Evolutionary conservation across 192 early-diverging fungal genomes (phyloP), one percentile per base, ranked within the genome.

Genomic region (Coemansia sp.): DNA sequence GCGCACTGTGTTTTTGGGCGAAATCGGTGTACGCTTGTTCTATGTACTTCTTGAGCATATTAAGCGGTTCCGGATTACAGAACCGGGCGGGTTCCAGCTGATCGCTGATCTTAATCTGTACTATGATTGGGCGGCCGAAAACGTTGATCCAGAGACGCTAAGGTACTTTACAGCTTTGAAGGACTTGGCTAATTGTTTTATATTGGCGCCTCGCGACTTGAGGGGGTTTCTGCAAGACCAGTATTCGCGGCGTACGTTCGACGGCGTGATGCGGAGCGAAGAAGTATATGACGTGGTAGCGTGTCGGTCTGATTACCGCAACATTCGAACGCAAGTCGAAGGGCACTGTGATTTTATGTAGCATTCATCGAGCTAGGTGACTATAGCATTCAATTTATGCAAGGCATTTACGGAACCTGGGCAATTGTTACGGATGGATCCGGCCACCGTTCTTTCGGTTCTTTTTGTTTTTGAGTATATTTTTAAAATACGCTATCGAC

Each of bases 1-100:
- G 27, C 83, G 94, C 65, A 91, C 94, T 60, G 90, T 98, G 37
- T 95, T 95, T 75, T 87, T 93, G 56, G 90, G 88, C 64, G 96
- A 98, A 72, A 84, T 97, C 56, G 93, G 89, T 43, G 68, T 87
- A 23, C 85, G 96, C 48, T 77, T 98, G 58, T 98, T 94, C 82
- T 87, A 89, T 52, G 82, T 90, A 53, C 85, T 98, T 35, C 79
- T 87, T 58, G 93, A 95, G 55, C 90, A 96, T 75, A 75, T 98
- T 25, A 90, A 90, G 56, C 73, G 85, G 57, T 90, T 88, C 60
- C 88, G 88, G 35, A 88, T 98, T 27, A 91, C 86, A 21, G 88
- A 89, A 49, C 79, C 87, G 5, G 96, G 96, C 9, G 94, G 93
- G 0, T 91, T 95, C 65, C 94, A 94, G 74, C 86, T 97, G 23